Base-by-base conservation (phyloP, 768 basidiomycete genomes). In the Hemileccinum impolitum region DNA sequence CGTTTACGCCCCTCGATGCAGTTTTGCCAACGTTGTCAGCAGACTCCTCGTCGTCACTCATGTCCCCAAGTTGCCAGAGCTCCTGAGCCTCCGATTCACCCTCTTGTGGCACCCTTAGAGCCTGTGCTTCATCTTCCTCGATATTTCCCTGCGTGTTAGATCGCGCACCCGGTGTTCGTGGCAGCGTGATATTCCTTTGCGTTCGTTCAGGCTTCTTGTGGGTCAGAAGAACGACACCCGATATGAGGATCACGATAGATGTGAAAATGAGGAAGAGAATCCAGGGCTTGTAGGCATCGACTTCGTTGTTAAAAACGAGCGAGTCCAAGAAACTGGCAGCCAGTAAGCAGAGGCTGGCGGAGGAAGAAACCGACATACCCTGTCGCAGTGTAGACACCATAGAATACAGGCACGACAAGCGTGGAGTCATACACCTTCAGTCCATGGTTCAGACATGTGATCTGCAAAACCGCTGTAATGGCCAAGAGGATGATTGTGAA, bases 391-490 rank as follows among this genome's bases (percentile, higher is more conserved):
- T 94, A 94, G 10, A 93, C 84, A 10, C 92, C 92, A 63, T 95
- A 97, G 65, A 97, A 96, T 13, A 94, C 85, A 0, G 95, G 94
- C 0, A 96, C 94, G 15, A 96, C 92, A 1, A 96, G 69, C 0
- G 90, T 91, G 15, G 88, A 90, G 60, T 93, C 94, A 57, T 94
- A 94, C 9, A 90, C 85, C 60, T 83, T 83, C n/a, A 95, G 74
- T 6, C 88, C 94, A 36, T 87, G 84, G 62, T 97, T 94, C 36
- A 97, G 75, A 64, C 92, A 94, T 37, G 92, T 82, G 48, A 97
- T 95, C 64, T 98, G 94, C 41, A 85, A 69, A 28, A 97, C 82
- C 3, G 93, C 94, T 0, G 93, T 93, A 39, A 80, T 63, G 5
- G 75, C 77, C 32, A 82, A 66, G 18, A 79, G 57, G 21, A 84